Evolutionary conservation across 106 monocot genomes (phyloP).

Genomic region (Triglochin maritima): DNA sequence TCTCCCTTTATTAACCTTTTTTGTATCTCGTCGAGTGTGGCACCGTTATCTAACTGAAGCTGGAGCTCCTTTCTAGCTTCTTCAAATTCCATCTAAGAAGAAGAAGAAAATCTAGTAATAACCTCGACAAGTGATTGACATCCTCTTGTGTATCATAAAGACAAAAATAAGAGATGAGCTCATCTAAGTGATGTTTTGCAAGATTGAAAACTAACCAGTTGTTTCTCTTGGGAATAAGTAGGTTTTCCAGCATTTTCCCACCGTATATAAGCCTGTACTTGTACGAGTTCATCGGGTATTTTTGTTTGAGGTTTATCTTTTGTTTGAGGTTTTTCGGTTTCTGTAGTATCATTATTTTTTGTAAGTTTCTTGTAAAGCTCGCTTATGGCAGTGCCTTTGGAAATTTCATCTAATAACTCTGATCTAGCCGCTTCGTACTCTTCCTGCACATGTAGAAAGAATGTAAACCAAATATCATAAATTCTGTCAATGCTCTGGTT

Average conservation of each 20-base stretch:
- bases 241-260: slow-evolving; percentile 32
- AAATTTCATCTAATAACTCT: slow-evolving; percentile 64
- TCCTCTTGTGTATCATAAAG: background rate
- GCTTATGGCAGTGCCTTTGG: slow-evolving; percentile 49
- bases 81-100: slow-evolving; percentile 66
- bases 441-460: slow-evolving; percentile 27
- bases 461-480: background rate
- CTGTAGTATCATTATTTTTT: slow-evolving; percentile 14
- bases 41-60: slow-evolving; percentile 54
- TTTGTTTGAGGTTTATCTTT: slow-evolving; percentile 1
- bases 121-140: background rate
- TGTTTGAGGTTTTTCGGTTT: background rate
- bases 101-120: background rate
- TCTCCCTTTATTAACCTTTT: slow-evolving; percentile 57
- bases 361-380: slow-evolving; percentile 49
- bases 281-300: slow-evolving; percentile 25
- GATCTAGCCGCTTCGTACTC: slow-evolving; percentile 72
- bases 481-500: background rate
- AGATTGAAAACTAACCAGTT: slow-evolving; percentile 6
- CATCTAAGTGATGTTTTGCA: background rate
- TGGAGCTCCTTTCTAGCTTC: slow-evolving; percentile 80
- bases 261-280: slow-evolving; percentile 23
- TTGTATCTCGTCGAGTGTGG: slow-evolving; percentile 38
- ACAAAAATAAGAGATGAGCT: background rate
- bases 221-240: slow-evolving; percentile 15